Conservation (phyloP, 1,139 yeast genomes). For the Nadsonia starkeyi-henricii region DNA sequence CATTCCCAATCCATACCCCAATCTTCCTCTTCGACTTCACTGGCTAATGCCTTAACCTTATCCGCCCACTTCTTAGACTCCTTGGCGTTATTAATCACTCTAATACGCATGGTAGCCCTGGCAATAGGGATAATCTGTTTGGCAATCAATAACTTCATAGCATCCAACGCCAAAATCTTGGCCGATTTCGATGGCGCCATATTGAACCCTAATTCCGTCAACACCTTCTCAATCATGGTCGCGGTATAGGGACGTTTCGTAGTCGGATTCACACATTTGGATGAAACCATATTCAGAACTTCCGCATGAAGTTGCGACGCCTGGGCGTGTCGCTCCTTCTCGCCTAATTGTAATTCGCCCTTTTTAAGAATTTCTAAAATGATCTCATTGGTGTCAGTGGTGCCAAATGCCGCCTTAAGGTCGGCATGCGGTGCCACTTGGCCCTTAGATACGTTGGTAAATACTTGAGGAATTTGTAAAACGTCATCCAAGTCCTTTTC, state of each 20-base stretch:
- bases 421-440: slow-evolving; percentile 87
- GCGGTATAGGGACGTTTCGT: slow-evolving; percentile 89
- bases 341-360: slow-evolving; percentile 91
- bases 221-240: slow-evolving; percentile 80
- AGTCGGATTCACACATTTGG: slow-evolving; percentile 83
- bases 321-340: slow-evolving; percentile 76
- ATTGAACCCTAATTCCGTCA: slow-evolving; percentile 64
- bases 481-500: slow-evolving; percentile 95
- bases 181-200: slow-evolving; percentile 67
- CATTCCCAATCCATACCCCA: slow-evolving; percentile 40
- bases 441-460: slow-evolving; percentile 86
- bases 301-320: slow-evolving; percentile 68
- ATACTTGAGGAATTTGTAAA: slow-evolving; percentile 88
- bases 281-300: slow-evolving; percentile 67
- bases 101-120: slow-evolving; percentile 85
- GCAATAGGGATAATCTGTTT: slow-evolving; percentile 84
- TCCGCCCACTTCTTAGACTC: slow-evolving; percentile 39
- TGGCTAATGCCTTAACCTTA: slow-evolving; percentile 38
- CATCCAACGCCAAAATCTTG: slow-evolving; percentile 83
- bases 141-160: slow-evolving; percentile 62
- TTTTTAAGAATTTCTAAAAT: slow-evolving; percentile 68
- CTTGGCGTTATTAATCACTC: slow-evolving; percentile 30
- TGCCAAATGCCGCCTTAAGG: slow-evolving; percentile 55
- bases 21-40: slow-evolving; percentile 40
- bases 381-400: slow-evolving; percentile 59